Percentiles rank a stretch among this genome's conserved stretches.
phyloP scores from a whole-genome alignment of 345 rosid species.

The Aquilaria sinensis region DNA sequence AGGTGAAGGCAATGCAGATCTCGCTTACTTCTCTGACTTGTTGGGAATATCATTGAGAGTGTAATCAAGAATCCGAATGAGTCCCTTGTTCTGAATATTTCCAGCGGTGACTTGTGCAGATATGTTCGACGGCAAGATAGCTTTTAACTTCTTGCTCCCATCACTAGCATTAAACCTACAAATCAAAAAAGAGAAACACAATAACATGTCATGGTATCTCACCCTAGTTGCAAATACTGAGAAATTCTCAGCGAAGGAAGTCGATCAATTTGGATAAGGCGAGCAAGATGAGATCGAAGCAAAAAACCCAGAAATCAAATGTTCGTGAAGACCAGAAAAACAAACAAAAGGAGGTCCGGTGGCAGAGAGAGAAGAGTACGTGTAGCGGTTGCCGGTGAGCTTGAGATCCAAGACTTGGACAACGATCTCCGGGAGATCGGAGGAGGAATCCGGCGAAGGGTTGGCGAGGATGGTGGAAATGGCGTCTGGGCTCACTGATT shows the following conservation, averaged over 20 bases:
- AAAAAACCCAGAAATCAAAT: background rate
- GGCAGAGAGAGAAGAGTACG: slow-evolving; percentile 26
- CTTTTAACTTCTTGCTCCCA: slow-evolving; percentile 62
- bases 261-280: no score
- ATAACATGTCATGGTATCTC: no score
- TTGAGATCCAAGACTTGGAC: slow-evolving; percentile 83
- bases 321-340: background rate
- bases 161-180: slow-evolving; percentile 75
- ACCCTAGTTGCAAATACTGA: no score
- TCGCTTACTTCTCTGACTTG: slow-evolving; percentile 64
- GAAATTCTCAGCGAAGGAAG: no score
- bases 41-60: slow-evolving; percentile 79
- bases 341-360: background rate
- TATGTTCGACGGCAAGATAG: slow-evolving; percentile 52
- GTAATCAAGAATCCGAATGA: slow-evolving; percentile 62
- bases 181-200: slow-evolving; percentile 1
- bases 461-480: slow-evolving; percentile 43
- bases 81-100: slow-evolving; percentile 65
- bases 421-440: slow-evolving; percentile 45
- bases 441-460: slow-evolving; percentile 61
- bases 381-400: slow-evolving; percentile 70
- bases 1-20: background rate
- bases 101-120: slow-evolving; percentile 62
- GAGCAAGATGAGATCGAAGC: background rate
- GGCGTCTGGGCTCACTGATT: slow-evolving; percentile 52